Percentiles rank a stretch among this genome's conserved stretches.
These are phyloP conservation scores for Cardamine resedifolia DNA, from an alignment of 345 rosid species.

Conservation along the genomic window DNA sequence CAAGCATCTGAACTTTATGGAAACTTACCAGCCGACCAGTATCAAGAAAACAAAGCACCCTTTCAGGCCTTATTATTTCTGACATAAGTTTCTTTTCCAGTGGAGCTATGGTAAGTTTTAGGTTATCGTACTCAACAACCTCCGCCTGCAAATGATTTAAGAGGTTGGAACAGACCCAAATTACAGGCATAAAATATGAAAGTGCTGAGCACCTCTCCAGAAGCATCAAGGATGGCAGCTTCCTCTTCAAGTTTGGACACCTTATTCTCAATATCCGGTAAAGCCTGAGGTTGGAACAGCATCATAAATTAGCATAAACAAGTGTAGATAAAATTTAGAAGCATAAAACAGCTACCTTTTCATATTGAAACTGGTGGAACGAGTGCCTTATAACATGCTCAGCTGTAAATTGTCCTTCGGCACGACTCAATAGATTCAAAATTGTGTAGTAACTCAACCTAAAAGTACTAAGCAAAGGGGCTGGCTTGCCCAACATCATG, in stretches of 20 bases:
- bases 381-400: constrained; percentile 95
- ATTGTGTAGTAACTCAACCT: constrained; percentile 97
- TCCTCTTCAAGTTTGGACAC: constrained; percentile 87
- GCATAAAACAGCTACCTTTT: constrained; percentile 60
- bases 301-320: constrained; percentile 18
- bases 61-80: constrained; percentile 95
- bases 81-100: constrained; percentile 91
- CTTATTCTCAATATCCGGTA: constrained; percentile 85
- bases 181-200: constrained; percentile 11
- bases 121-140: constrained; percentile 86
- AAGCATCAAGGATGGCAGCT: constrained; percentile 82
- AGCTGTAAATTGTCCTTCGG: constrained; percentile 98
- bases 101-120: constrained; percentile 78
- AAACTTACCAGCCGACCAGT: constrained; percentile 90
- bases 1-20: constrained; percentile 28
- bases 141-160: constrained; percentile 53
- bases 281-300: constrained; percentile 50
- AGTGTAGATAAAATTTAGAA: not conserved
- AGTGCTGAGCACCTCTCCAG: constrained; percentile 71
- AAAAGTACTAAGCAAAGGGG: constrained; percentile 97
- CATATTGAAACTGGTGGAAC: constrained; percentile 95
- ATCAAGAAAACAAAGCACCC: constrained; percentile 78
- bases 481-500: constrained; percentile 98
- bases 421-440: constrained; percentile 95
- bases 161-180: constrained; percentile 25